Evolutionary conservation across 768 basidiomycete genomes (phyloP), one percentile per base, ranked within the genome.

Genomic region (Galerina sulciceps): DNA sequence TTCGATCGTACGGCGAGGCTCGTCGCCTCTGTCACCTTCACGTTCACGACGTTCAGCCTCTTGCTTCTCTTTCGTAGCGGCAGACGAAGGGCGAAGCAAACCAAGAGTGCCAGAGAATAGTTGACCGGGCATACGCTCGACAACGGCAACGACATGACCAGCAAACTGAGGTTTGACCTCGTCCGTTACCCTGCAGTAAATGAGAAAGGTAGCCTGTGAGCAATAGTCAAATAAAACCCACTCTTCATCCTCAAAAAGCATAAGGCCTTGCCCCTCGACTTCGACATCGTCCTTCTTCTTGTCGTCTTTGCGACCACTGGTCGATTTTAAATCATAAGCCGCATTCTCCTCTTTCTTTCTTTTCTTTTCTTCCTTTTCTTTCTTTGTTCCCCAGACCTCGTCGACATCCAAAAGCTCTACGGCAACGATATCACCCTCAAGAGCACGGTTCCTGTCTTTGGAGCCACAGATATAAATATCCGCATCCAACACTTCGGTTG

Each of bases 211-310:
- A 51, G 23, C 36, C 26, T 20, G 13, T n/a, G 37, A 20, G 34
- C 17, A 58, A 43, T 22, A 8, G 47, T 53, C 34, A 49, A 17
- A 53, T 31, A 31, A 9, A 40, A 78, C 83, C 43, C 69, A 93
- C 89, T 97, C 96, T 78, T 99, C 97, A 67, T 99, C 97, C 67
- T 98, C 96, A 61, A 99, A 97, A 53, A 99, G 78, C 83, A 94
- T 91, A 66, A 98, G 76, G 5, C 96, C 96, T 74, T 99, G 97
- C 2, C 97, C 97, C 77, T 99, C 97, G 26, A 99, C 97, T 73
- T 99, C 97, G 31, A 99, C 96, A 68, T 99, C 97, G 68, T 99
- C 97, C 79, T 98, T 98, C 85, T 99, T 99, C 87, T 99, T 99
- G 79, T 99, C 96, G 68, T 95, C 93, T 76, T 93, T 95, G 66